phyloP scores from a whole-genome alignment of 352 stramenopile species.

The Pythium sp. region DNA sequence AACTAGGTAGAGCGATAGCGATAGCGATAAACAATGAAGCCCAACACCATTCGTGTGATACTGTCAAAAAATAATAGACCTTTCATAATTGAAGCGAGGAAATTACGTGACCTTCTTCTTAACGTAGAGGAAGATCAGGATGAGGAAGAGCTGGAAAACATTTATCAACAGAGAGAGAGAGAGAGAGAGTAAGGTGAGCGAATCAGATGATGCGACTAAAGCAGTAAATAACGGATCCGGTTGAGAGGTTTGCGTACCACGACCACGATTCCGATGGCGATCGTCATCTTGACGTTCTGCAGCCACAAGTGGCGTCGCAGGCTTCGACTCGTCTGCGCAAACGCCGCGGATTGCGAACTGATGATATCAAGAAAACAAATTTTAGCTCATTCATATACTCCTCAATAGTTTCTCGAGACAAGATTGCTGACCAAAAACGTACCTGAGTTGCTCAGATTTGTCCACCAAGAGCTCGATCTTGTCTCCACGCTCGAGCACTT shows the following conservation, averaged over 20 bases:
- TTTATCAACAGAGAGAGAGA: slow-evolving; percentile 4
- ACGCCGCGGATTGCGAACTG: slow-evolving; percentile 77
- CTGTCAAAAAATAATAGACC: slow-evolving; percentile 13
- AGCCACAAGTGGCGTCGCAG: slow-evolving; percentile 81
- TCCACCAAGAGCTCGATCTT: slow-evolving; percentile 87
- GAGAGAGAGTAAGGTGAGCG: too few species aligned
- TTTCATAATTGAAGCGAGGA: background rate
- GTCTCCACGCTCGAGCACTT: slow-evolving; percentile 82
- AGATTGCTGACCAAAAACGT: background rate
- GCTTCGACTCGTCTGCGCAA: slow-evolving; percentile 80
- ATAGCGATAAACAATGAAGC: background rate
- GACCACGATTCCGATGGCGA: slow-evolving; percentile 66
- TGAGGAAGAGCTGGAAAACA: slow-evolving; percentile 33
- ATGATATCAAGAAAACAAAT: background rate
- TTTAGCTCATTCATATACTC: background rate
- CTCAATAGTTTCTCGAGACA: background rate
- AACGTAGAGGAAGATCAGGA: slow-evolving; percentile 54
- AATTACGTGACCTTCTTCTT: slow-evolving; percentile 48
- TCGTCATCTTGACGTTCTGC: slow-evolving; percentile 88
- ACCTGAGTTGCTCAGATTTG: slow-evolving; percentile 88
- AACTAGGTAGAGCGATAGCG: background rate
- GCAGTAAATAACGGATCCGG: too few species aligned
- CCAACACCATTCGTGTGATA: background rate
- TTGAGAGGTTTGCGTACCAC: slow-evolving; percentile 34
- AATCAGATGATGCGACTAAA: too few species aligned